Evolutionary conservation across 352 stramenopile species (phyloP).

Genomic region (Phytopythium delawarense): DNA sequence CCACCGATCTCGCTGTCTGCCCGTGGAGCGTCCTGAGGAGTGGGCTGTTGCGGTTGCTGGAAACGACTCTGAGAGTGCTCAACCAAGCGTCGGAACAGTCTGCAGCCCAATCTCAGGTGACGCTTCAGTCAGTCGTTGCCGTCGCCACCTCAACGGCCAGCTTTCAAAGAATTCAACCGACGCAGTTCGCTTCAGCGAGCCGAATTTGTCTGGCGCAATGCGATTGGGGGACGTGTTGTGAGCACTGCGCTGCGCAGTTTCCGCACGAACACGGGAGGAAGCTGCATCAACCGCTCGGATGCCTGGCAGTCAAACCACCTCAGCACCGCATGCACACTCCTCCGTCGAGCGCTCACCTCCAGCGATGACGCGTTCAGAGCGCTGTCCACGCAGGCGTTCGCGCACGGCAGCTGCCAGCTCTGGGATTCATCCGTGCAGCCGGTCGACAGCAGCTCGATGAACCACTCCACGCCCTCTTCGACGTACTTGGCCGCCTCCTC

Average conservation of each 20-base stretch:
- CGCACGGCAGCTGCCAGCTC: constrained; percentile 10
- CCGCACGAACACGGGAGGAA: constrained; percentile 22
- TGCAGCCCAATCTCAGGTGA: background rate
- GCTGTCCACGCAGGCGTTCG: constrained; percentile 15
- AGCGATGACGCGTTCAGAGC: constrained; percentile 11
- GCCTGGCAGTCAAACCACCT: constrained; percentile 20
- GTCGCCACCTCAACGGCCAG: background rate
- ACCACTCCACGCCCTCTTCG: constrained; percentile 14
- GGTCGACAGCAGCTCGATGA: constrained; percentile 16
- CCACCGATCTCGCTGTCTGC: background rate
- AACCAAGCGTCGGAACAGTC: background rate
- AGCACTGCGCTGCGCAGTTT: constrained; percentile 26
- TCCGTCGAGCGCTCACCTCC: constrained; percentile 6
- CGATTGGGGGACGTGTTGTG: constrained; percentile 1
- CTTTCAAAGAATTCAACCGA: background rate
- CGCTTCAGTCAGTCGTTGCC: background rate
- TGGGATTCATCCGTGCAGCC: constrained; percentile 3
- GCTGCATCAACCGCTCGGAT: constrained; percentile 8
- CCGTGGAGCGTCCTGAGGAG: background rate
- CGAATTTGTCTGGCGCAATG: background rate
- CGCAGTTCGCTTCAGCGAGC: background rate
- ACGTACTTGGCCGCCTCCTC: constrained; percentile 13
- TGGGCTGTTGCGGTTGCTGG: background rate
- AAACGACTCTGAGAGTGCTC: background rate
- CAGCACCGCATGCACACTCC: constrained; percentile 12